phyloP scores from a whole-genome alignment of 2,329 filamentous ascomycete genomes.

The Ophiocordyceps camponoti-leonardi region DNA sequence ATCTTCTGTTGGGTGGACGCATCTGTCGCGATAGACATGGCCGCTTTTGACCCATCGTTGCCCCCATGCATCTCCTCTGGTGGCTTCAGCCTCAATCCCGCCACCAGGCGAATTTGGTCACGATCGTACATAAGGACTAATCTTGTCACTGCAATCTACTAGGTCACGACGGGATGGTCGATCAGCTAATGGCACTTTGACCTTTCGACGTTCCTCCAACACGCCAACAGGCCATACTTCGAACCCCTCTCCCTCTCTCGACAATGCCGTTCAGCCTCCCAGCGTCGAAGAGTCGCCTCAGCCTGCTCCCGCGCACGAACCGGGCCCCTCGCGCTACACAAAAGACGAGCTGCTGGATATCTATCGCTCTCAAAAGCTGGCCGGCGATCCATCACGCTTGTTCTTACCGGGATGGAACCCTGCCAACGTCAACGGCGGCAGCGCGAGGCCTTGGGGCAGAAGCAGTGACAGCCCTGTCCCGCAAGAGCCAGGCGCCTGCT shows the following conservation, averaged over 20 bases:
- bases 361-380: conserved; percentile 35
- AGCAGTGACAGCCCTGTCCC: conserved; percentile 54
- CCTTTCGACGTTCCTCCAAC: conserved; percentile 46
- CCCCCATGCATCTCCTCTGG: background rate
- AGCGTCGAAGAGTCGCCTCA: conserved; percentile 15
- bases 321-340: conserved; percentile 46
- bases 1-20: too few species aligned
- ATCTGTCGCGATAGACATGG: background rate
- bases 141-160: conserved; percentile 10
- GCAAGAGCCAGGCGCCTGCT: conserved; percentile 80
- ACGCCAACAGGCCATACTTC: conserved; percentile 29
- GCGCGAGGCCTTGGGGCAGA: conserved; percentile 58
- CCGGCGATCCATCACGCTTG: conserved; percentile 41
- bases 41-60: background rate
- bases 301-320: conserved; percentile 11
- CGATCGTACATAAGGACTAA: too few species aligned
- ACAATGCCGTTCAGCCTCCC: conserved; percentile 22
- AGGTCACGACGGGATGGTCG: conserved; percentile 42
- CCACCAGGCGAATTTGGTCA: background rate
- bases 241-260: conserved; percentile 17
- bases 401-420: conserved; percentile 70
- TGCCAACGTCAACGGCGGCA: conserved; percentile 46
- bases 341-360: conserved; percentile 66
- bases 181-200: conserved; percentile 44
- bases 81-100: background rate